Conservation (phyloP, 139 green algal genomes). For the Chlamydomonas urium region DNA sequence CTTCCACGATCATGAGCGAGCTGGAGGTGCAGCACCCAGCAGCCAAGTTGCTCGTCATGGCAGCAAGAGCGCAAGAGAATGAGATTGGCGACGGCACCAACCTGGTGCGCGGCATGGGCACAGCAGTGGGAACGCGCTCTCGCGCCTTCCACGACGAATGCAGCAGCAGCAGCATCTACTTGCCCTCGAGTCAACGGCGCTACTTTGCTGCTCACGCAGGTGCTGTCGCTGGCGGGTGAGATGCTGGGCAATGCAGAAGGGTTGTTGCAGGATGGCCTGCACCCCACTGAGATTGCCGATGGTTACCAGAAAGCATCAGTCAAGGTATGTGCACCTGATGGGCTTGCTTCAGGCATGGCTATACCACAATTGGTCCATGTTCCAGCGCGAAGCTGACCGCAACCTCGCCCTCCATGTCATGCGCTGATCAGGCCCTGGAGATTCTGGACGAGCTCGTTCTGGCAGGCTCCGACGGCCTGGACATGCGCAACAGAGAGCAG, state of each 20-base stretch:
- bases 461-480: conserved; percentile 68
- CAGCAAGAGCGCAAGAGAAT: conserved; percentile 86
- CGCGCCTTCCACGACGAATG: too few species aligned
- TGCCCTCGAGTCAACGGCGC: not conserved
- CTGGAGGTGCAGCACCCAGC: conserved; percentile 97
- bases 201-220: conserved; percentile 34
- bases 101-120: conserved; percentile 56
- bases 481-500: conserved; percentile 70
- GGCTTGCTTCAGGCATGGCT: too few species aligned
- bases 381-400: too few species aligned
- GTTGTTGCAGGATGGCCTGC: conserved; percentile 87
- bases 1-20: conserved; percentile 91
- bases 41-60: conserved; percentile 91
- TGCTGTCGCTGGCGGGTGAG: conserved; percentile 91
- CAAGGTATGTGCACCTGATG: conserved; percentile 50
- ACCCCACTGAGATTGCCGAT: conserved; percentile 90
- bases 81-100: conserved; percentile 98
- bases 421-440: conserved; percentile 81
- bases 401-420: too few species aligned
- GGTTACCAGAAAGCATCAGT: conserved; percentile 84
- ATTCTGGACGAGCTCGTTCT: conserved; percentile 81
- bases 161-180: not conserved
- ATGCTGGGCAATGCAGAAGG: conserved; percentile 84
- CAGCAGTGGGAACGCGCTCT: too few species aligned
- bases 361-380: too few species aligned